Percentiles rank a stretch among this genome's conserved stretches.
These are phyloP conservation scores for Cydonia oblonga DNA, from an alignment of 331 rosid genomes.

Conservation along the genomic window DNA sequence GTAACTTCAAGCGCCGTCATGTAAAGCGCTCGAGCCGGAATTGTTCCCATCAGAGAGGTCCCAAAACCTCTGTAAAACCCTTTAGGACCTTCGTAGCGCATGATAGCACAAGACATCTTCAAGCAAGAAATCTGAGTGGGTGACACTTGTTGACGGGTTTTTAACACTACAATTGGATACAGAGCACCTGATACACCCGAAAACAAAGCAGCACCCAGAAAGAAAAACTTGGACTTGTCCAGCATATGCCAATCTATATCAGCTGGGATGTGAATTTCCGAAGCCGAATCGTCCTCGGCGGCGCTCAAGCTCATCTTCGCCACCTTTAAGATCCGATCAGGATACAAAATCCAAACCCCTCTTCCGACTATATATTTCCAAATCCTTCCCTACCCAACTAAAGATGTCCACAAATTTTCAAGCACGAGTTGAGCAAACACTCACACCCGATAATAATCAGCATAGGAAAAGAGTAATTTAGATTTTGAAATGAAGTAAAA, in stretches of 20 bases:
- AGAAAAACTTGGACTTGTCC: conserved; percentile 84
- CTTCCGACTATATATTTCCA: neutral
- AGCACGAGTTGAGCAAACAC: neutral
- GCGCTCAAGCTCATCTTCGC: conserved; percentile 76
- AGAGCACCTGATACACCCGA: conserved; percentile 79
- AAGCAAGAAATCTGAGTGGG: conserved; percentile 45
- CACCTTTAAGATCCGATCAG: conserved; percentile 25
- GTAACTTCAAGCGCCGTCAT: conserved; percentile 84
- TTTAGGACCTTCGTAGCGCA: conserved; percentile 63
- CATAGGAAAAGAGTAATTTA: neutral
- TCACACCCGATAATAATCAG: neutral
- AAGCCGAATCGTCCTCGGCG: conserved; percentile 63
- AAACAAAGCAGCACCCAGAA: conserved; percentile 88
- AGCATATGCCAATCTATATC: conserved; percentile 98
- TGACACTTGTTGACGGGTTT: conserved; percentile 82
- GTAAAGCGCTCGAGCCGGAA: conserved; percentile 95
- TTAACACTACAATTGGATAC: conserved; percentile 74
- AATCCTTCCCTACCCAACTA: conserved; percentile 2
- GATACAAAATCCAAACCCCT: conserved; percentile 6
- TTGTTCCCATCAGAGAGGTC: conserved; percentile 86
- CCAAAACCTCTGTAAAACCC: conserved; percentile 95
- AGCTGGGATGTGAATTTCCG: conserved; percentile 70
- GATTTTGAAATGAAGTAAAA: neutral
- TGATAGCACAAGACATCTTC: conserved; percentile 50
- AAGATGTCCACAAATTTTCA: neutral